Base-by-base conservation (phyloP, 2,329 filamentous ascomycete genomes). In the Aspergillus thermomutatus region DNA sequence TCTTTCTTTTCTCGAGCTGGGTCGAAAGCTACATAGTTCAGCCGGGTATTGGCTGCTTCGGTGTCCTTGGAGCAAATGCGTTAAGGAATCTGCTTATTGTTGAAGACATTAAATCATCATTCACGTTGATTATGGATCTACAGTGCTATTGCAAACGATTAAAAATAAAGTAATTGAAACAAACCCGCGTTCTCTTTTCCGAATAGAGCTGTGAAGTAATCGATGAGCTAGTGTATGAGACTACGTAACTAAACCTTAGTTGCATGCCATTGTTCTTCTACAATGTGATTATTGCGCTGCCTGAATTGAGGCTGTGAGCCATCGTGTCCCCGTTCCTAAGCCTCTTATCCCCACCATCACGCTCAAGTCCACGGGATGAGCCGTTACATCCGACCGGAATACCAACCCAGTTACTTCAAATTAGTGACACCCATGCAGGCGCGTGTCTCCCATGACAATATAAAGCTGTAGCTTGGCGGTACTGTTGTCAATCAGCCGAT, bases 311-410 rank as follows among this genome's bases (percentile, higher is more conserved):
- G 43, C 21, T 46, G 23, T 43, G 40, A 43, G 21, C 40, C 10
- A n/a, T 7, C 8, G 3, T 8, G 21, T 23, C 8, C 17, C 5
- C 5, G 25, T 14, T 34, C 7, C 28, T 14, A 17, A 17, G 14
- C 5, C 14, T n/a, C 10, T 4, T 11, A 4, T 31, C 28, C 28
- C 28, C 28, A 4, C 28, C 10, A 10, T 11, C 28, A 1, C 10
- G 21, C 11, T 21, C 4, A n/a, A 11, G 23, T 14, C 40, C n/a
- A 21, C n/a, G 19, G 17, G 19, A 50, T 10, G 45, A 53, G 49
- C 55, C 53, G 53, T 52, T 27, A 31, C 49, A 60, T 54, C 55
- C 58, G 52, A 49, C 26, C 34, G 45, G 55, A 54, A 51, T 48
- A 31, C 31, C 14, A 34, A 43, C 27, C 4, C 21, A 21, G 25